Percentiles rank a stretch among this genome's conserved stretches.
phyloP scores from a whole-genome alignment of 208 protist species.

The Trypanosoma theileri region DNA sequence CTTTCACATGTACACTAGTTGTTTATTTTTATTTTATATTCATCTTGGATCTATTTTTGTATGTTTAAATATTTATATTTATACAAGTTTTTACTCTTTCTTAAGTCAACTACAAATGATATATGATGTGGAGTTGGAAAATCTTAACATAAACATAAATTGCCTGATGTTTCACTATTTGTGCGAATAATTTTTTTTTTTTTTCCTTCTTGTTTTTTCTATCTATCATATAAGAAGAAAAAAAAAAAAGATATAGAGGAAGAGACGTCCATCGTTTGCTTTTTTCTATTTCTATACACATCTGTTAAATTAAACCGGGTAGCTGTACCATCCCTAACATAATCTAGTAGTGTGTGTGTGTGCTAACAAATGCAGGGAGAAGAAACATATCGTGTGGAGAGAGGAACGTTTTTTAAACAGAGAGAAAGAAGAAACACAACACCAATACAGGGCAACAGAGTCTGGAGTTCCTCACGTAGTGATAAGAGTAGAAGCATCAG shows the following conservation, averaged over 20 bases:
- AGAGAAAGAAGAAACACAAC: too few species aligned
- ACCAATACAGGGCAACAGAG: too few species aligned
- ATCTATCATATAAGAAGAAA: background rate
- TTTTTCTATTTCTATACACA: too few species aligned
- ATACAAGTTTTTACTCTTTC: background rate
- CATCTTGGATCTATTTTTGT: background rate
- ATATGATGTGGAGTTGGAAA: background rate
- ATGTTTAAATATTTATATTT: slow-evolving; percentile 17
- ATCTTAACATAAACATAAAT: background rate
- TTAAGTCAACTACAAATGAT: too few species aligned
- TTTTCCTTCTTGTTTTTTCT: slow-evolving; percentile 3
- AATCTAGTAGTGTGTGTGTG: too few species aligned
- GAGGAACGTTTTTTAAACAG: too few species aligned
- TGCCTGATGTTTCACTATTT: background rate
- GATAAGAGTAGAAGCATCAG: background rate
- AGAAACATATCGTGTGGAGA: too few species aligned
- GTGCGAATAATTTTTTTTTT: slow-evolving; percentile 1
- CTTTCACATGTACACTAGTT: too few species aligned
- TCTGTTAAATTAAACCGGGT: too few species aligned
- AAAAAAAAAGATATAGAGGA: background rate
- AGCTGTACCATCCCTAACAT: too few species aligned
- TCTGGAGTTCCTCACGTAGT: background rate
- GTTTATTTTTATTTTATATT: background rate
- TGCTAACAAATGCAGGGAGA: too few species aligned
- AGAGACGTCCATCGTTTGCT: too few species aligned